phyloP scores from a whole-genome alignment of 176 grass and related monocot genomes.

The Oryza nivara region DNA sequence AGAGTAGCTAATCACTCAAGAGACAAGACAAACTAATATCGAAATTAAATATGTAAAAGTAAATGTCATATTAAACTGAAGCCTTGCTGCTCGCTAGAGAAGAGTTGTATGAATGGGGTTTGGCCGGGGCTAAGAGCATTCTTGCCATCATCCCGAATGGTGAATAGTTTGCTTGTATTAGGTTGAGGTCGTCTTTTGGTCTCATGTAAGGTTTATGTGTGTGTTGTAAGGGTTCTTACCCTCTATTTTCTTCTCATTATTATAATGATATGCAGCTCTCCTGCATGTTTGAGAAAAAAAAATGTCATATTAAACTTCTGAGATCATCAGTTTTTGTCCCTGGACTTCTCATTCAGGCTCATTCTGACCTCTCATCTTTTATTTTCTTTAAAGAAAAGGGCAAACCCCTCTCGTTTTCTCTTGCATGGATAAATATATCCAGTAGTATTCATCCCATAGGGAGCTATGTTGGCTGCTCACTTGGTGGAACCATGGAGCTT shows the following conservation, averaged over 20 bases:
- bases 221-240: no score
- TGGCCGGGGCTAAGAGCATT: no score
- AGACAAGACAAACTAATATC: not conserved
- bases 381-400: not conserved
- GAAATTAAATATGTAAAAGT: not conserved
- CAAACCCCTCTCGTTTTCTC: not conserved
- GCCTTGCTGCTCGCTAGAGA: no score
- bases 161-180: no score
- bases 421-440: not conserved
- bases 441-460: not conserved
- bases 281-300: no score
- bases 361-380: not conserved
- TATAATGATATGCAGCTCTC: no score
- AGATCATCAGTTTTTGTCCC: not conserved
- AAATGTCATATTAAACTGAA: not conserved
- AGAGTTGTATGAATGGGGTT: no score
- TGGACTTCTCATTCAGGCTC: not conserved
- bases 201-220: no score
- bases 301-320: not conserved
- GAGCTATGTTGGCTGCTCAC: no score
- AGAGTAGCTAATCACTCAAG: not conserved
- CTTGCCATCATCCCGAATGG: no score
- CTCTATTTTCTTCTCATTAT: no score
- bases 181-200: no score
- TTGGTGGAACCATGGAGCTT: not conserved